Evolutionary conservation across 805 yeast species (phyloP), one percentile per base, ranked within the genome.

Genomic region (Lachancea mirantina): DNA sequence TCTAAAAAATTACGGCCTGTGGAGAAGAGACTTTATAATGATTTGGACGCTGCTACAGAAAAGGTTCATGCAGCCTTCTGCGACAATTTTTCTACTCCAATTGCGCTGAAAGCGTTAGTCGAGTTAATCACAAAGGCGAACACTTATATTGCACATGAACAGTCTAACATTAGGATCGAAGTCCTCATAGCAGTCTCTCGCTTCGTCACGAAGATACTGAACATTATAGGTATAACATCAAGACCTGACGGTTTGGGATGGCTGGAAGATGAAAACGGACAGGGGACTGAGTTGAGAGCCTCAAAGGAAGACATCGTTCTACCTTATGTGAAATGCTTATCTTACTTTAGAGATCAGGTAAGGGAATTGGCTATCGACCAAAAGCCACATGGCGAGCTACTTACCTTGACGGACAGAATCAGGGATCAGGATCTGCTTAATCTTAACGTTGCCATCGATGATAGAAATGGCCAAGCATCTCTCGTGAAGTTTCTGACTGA

Each of bases 371-470:
- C 96, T 3, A 85, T 85, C 42, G 63, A 72, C 30, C 67, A 65
- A 30, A 75, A 73, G 8, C 62, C 61, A 14, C 68, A 67, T 34
- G 46, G 61, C 5, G 71, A 66, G 11, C 68, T 85, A 36, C 65
- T 92, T 28, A 61, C 65, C n/a, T 74, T 83, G 4, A 72, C 87
- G 37, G 98, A 92, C 57, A 57, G 64, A 5, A 57, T 92, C 14
- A 74, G 98, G 48, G 76, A 79, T 45, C 59, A 70, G 11, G 92
- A 81, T 23, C 62, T 92, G 45, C 62, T 85, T 39, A 69, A 74
- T 16, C 62, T 87, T 40, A 92, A 94, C 18, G 80, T 92, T 25
- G 76, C 94, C 1, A 65, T 92, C 35, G 97, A 89, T 55, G 98
- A 92, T 59, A 76, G 96, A 49, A 80, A 71, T 39, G 87, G 79